Percentiles rank a stretch among this genome's conserved stretches.
Conservation (phyloP, 805 yeast genomes). For the Candida xiaguanensis region DNA sequence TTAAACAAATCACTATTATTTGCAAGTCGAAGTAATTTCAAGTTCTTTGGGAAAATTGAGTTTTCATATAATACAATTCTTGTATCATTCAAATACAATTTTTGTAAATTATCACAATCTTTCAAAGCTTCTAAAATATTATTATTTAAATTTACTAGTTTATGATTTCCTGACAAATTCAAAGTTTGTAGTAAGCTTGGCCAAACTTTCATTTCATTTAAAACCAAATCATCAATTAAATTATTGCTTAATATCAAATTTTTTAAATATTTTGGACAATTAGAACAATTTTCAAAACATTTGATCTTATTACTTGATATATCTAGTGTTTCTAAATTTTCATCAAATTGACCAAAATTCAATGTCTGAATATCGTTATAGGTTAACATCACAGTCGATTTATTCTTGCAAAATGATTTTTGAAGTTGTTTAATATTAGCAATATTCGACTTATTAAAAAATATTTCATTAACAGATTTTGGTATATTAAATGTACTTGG, state of each 20-base stretch:
- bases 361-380: conserved; percentile 25
- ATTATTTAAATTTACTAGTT: background rate
- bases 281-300: background rate
- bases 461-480: conserved; percentile 20
- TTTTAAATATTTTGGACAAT: conserved; percentile 6
- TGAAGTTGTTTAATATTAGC: conserved; percentile 4
- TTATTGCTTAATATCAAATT: conserved; percentile 8
- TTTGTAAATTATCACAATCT: background rate
- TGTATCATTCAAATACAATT: background rate
- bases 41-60: conserved; percentile 1
- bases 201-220: conserved; percentile 7
- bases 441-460: conserved; percentile 28
- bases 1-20: background rate
- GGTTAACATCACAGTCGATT: conserved; percentile 22
- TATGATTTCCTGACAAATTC: conserved; percentile 10
- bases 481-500: conserved; percentile 23
- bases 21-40: background rate
- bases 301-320: conserved; percentile 21
- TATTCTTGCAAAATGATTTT: background rate
- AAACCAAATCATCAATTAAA: conserved; percentile 1
- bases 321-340: conserved; percentile 19
- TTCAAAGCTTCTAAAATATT: background rate
- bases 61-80: background rate
- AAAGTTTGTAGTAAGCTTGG: conserved; percentile 10
- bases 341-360: conserved; percentile 20